Conservation (phyloP, 768 basidiomycete species). For the Suillus decipiens region DNA sequence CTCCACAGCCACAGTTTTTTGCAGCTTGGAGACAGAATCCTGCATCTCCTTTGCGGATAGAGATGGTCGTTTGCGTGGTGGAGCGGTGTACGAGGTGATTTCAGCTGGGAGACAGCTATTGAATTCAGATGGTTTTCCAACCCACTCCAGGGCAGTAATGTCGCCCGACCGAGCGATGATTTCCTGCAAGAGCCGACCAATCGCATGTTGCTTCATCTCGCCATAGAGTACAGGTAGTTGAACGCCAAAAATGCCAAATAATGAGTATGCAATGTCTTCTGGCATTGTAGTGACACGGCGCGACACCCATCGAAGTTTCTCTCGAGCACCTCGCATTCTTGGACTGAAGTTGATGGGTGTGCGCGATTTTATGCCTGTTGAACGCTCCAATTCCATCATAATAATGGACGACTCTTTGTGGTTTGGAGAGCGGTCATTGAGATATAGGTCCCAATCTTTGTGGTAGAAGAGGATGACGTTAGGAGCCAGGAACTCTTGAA, state of each 20-base stretch:
- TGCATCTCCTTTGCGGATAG: not conserved
- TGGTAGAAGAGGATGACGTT: not conserved
- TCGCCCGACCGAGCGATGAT: not conserved
- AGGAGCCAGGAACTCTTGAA: not conserved
- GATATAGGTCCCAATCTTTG: not conserved
- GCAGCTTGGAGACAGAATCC: not conserved
- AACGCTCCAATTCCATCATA: not conserved
- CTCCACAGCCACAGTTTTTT: not conserved
- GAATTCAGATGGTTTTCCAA: not conserved
- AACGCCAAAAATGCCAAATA: not conserved
- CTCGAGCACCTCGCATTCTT: not conserved
- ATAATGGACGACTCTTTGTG: not conserved
- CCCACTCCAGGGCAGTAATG: not conserved
- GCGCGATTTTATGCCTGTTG: not conserved
- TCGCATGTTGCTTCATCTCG: not conserved
- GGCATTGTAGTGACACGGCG: not conserved
- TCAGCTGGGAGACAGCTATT: not conserved
- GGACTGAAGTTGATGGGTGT: not conserved
- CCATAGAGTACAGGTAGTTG: not conserved
- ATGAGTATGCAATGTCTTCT: slow-evolving; percentile 1
- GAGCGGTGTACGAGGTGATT: not conserved
- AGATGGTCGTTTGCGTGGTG: not conserved
- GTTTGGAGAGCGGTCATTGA: not conserved
- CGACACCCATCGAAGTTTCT: not conserved
- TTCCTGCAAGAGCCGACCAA: not conserved